phyloP scores from a whole-genome alignment of 2,329 filamentous ascomycete species.

The Neurospora crassa region DNA sequence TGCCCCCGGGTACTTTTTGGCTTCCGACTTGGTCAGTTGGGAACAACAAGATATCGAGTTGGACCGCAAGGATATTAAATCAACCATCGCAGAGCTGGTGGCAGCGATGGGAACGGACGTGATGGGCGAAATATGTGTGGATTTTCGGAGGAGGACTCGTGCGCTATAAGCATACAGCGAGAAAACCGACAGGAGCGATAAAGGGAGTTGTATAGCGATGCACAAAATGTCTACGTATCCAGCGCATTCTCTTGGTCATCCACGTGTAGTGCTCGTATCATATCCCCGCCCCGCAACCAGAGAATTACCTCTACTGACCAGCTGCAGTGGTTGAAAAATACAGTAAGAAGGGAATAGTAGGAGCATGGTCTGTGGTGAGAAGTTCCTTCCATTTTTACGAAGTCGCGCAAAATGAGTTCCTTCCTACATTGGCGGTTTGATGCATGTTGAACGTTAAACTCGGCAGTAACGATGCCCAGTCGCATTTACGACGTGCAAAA shows the following conservation, averaged over 20 bases:
- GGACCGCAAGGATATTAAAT: conserved; percentile 45
- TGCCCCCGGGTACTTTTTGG: conserved; percentile 29
- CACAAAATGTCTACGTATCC: not conserved
- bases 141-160: conserved; percentile 30
- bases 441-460: not conserved
- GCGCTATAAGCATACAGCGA: not conserved
- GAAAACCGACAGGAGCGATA: not conserved
- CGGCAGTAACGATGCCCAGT: not conserved
- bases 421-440: not conserved
- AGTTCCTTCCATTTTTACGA: not conserved
- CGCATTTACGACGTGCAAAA: not conserved
- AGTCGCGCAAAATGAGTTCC: not conserved
- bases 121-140: conserved; percentile 46
- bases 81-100: conserved; percentile 56
- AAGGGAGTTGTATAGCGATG: not conserved
- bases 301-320: too few relatives aligned
- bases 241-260: not conserved
- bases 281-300: not conserved
- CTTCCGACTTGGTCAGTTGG: conserved; percentile 51
- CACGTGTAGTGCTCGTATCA: not conserved
- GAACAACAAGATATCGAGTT: conserved; percentile 35
- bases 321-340: not conserved
- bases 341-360: too few relatives aligned
- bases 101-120: conserved; percentile 55
- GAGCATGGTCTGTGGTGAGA: not conserved